phyloP scores from a whole-genome alignment of 352 stramenopile genomes.

The Pythium scleroteichum region DNA sequence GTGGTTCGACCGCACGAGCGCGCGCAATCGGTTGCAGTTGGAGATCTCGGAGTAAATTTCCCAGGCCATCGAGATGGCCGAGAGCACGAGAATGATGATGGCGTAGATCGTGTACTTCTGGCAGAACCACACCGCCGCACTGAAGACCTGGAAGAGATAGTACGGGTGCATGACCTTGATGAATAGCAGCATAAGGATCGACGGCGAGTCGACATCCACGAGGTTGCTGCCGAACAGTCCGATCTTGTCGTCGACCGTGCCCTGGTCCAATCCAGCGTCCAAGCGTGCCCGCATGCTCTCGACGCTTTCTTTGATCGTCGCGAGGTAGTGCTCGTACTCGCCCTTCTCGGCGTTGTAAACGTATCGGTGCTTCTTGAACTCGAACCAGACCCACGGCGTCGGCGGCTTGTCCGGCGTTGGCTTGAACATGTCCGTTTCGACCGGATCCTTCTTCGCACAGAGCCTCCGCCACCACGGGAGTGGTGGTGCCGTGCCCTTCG shows the following conservation, averaged over 20 bases:
- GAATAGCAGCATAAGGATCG: constrained; percentile 44
- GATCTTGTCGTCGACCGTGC: constrained; percentile 18
- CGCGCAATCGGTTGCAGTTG: constrained; percentile 44
- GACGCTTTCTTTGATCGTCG: constrained; percentile 34
- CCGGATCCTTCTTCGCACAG: background rate
- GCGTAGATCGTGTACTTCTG: constrained; percentile 49
- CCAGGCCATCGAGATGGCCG: constrained; percentile 40
- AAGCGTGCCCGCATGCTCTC: constrained; percentile 26
- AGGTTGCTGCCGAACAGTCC: constrained; percentile 53
- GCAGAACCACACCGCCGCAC: constrained; percentile 44
- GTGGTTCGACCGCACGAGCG: constrained; percentile 39
- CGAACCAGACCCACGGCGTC: constrained; percentile 49
- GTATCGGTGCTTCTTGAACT: constrained; percentile 73
- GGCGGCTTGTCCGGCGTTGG: background rate
- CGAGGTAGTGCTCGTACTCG: constrained; percentile 55
- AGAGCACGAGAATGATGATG: constrained; percentile 44
- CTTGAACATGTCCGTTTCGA: background rate
- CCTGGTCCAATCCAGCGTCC: constrained; percentile 29
- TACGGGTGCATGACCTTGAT: constrained; percentile 58
- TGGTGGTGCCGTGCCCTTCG: too few species aligned
- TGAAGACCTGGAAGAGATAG: constrained; percentile 69
- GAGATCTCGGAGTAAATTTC: constrained; percentile 52
- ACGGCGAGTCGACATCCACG: constrained; percentile 40
- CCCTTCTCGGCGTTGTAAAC: constrained; percentile 47
- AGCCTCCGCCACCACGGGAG: too few species aligned